A percentile compares a stretch with the other conserved stretches of the same genome.
Conservation (phyloP, 495 filamentous ascomycete species). For the Penicillium pancosmium region DNA sequence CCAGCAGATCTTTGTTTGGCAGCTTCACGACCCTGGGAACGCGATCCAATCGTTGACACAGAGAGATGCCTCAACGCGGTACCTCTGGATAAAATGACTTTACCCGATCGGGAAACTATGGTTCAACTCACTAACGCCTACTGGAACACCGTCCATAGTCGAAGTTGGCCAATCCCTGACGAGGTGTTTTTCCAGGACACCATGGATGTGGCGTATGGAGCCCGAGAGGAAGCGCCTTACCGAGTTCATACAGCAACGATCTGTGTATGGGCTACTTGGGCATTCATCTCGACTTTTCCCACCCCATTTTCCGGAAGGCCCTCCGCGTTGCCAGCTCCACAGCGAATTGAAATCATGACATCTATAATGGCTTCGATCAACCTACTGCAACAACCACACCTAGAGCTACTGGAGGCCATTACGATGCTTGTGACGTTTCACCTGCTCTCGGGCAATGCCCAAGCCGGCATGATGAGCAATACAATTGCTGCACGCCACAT, state of each 20-base stretch:
- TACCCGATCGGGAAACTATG: neutral
- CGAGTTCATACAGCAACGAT: slow-evolving; percentile 5
- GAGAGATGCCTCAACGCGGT: neutral
- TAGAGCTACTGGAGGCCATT: slow-evolving; percentile 6
- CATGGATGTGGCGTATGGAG: slow-evolving; percentile 3
- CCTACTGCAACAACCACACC: slow-evolving; percentile 4
- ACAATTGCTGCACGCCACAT: slow-evolving; percentile 5
- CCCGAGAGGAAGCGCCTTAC: neutral
- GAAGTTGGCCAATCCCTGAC: slow-evolving; percentile 1
- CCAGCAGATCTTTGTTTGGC: slow-evolving; percentile 1
- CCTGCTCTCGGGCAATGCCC: slow-evolving; percentile 3
- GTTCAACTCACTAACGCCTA: neutral
- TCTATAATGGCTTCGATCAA: slow-evolving; percentile 11
- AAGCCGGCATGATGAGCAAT: slow-evolving; percentile 5
- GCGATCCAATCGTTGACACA: slow-evolving; percentile 1
- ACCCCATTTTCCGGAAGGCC: neutral
- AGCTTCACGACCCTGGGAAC: slow-evolving; percentile 3
- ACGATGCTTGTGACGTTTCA: slow-evolving; percentile 10
- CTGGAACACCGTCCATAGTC: neutral
- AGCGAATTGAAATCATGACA: slow-evolving; percentile 4
- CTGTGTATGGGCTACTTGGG: slow-evolving; percentile 13
- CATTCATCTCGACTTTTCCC: slow-evolving; percentile 9
- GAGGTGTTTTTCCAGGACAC: slow-evolving; percentile 2
- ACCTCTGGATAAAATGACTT: neutral
- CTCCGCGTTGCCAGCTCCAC: neutral